phyloP scores from a whole-genome alignment of 2,329 filamentous ascomycete species.

The Coniochaeta hoffmannii region DNA sequence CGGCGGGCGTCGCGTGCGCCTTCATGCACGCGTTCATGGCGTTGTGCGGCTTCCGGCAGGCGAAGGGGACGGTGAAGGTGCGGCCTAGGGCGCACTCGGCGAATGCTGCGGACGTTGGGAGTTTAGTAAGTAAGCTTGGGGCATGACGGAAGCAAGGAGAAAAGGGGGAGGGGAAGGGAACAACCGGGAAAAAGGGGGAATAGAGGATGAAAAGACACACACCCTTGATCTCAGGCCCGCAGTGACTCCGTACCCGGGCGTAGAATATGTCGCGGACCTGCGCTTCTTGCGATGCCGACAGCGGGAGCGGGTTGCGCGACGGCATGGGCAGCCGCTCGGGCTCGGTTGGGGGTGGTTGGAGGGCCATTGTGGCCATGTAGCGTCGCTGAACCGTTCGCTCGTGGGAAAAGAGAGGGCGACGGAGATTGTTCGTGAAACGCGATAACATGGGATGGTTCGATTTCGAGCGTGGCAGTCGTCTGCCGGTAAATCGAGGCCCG shows the following conservation, averaged over 20 bases:
- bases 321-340: constrained; percentile 35
- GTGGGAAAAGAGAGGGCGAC: not conserved
- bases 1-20: constrained; percentile 70
- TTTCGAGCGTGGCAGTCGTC: not conserved
- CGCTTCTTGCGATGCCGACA: constrained; percentile 73
- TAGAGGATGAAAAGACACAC: constrained; percentile 9
- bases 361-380: constrained; percentile 32
- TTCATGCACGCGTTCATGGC: constrained; percentile 95
- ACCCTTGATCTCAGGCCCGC: constrained; percentile 75
- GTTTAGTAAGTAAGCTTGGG: not conserved
- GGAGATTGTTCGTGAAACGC: not conserved
- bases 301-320: constrained; percentile 70
- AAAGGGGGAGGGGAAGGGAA: not conserved
- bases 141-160: too few relatives aligned
- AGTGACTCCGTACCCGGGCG: constrained; percentile 68
- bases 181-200: not conserved
- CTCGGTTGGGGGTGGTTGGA: constrained; percentile 25
- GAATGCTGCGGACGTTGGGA: constrained; percentile 56
- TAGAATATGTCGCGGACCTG: constrained; percentile 78
- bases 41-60: constrained; percentile 70
- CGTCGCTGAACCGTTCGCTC: not conserved
- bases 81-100: constrained; percentile 81
- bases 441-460: not conserved
- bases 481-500: not conserved
- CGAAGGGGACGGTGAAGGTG: constrained; percentile 82